These are phyloP conservation scores for Mortierella claussenii DNA, from an alignment of 192 early-diverging fungal species.

Conservation along the genomic window DNA sequence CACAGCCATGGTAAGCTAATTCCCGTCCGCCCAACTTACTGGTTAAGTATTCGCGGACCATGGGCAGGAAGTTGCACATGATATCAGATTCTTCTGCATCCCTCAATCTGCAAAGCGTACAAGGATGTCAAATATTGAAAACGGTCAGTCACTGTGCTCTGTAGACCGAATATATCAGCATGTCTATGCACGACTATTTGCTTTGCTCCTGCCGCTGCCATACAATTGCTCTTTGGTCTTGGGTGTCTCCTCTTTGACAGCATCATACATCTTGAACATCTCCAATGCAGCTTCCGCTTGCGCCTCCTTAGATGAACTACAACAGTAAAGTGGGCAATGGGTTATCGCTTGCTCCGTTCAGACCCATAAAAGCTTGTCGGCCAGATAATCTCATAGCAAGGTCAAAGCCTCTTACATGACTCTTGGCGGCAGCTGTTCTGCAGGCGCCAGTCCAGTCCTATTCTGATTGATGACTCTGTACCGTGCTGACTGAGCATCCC, in stretches of 20 bases:
- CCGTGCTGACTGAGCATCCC: slow-evolving; percentile 51
- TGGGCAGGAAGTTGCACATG: slow-evolving; percentile 74
- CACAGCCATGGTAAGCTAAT: too few species aligned
- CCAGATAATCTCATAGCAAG: too few species aligned
- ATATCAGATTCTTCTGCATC: slow-evolving; percentile 58
- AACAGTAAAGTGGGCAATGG: too few species aligned
- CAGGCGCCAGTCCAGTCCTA: slow-evolving; percentile 15
- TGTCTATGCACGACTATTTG: neutral
- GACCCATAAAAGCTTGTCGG: too few species aligned
- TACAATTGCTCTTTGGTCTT: slow-evolving; percentile 55
- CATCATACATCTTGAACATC: slow-evolving; percentile 73
- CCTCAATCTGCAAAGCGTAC: neutral
- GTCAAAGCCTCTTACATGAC: slow-evolving; percentile 43
- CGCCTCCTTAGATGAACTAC: slow-evolving; percentile 34
- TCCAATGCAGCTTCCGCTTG: slow-evolving; percentile 55
- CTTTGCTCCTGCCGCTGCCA: neutral
- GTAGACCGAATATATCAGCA: too few species aligned
- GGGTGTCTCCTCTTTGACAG: slow-evolving; percentile 65
- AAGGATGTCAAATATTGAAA: too few species aligned
- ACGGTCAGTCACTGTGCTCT: too few species aligned
- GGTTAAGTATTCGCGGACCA: slow-evolving; percentile 73
- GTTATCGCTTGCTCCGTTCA: too few species aligned
- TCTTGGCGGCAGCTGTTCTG: slow-evolving; percentile 11
- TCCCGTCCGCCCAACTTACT: slow-evolving; percentile 58
- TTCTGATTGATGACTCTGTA: slow-evolving; percentile 63